phyloP scores from a whole-genome alignment of 371 early-diverging fungal species.

The Rhizopus delemar region DNA sequence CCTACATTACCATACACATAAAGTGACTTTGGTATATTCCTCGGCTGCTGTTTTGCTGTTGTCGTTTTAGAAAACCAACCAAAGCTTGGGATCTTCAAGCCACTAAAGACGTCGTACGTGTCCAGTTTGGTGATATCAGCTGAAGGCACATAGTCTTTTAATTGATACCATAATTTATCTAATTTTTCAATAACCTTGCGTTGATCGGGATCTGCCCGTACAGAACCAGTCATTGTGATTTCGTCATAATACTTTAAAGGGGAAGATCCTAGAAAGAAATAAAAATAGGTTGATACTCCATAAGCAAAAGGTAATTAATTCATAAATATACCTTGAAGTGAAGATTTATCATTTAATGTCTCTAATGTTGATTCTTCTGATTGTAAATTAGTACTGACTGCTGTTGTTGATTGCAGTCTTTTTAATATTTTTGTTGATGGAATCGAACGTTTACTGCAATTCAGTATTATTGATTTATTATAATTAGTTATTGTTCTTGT shows the following conservation, averaged over 20 bases:
- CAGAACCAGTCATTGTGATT: constrained; percentile 18
- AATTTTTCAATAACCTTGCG: constrained; percentile 22
- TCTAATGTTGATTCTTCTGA: not conserved
- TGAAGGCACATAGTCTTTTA: constrained; percentile 21
- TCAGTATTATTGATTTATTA: not conserved
- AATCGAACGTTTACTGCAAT: not conserved
- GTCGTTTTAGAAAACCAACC: not conserved
- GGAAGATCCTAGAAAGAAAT: not conserved
- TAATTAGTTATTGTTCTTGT: not conserved
- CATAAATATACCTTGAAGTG: no score
- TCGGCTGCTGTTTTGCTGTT: not conserved
- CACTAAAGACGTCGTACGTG: not conserved
- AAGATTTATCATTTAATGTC: no score
- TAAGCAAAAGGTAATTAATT: no score
- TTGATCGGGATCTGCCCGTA: constrained; percentile 22
- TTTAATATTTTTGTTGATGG: not conserved
- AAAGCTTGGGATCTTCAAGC: not conserved
- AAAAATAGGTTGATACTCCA: not conserved
- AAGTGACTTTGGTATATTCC: constrained; percentile 57
- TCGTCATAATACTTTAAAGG: constrained; percentile 28
- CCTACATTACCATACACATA: constrained; percentile 86
- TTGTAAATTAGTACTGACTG: not conserved
- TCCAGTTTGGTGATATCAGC: not conserved
- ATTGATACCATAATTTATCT: constrained; percentile 24
- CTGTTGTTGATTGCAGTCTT: not conserved